Evolutionary conservation across 1,139 yeast genomes (phyloP).

Genomic region (Arxiozyma slooffiae): DNA sequence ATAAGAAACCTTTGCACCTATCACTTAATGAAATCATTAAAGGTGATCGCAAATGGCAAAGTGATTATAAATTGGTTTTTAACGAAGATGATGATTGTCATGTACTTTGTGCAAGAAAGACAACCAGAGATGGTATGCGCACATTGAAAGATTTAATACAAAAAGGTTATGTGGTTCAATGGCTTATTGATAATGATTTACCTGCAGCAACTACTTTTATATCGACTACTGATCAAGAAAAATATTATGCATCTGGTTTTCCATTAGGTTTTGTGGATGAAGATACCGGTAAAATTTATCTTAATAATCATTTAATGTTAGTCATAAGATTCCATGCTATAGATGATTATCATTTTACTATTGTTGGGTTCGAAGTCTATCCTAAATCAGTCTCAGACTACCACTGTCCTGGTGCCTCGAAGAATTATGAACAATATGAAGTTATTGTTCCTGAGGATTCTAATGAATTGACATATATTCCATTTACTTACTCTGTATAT

Average conservation of each 20-base stretch:
- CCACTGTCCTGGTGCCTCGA: constrained; percentile 61
- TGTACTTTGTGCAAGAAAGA: constrained; percentile 54
- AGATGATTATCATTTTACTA: constrained; percentile 40
- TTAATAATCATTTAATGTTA: constrained; percentile 74
- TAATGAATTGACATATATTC: constrained; percentile 38
- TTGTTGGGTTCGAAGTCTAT: constrained; percentile 86
- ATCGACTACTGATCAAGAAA: constrained; percentile 46
- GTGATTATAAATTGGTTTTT: constrained; percentile 55
- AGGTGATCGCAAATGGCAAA: constrained; percentile 73
- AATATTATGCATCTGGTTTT: constrained; percentile 80
- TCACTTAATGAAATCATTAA: constrained; percentile 69
- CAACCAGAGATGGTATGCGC: constrained; percentile 41
- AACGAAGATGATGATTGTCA: constrained; percentile 57
- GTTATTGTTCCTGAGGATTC: constrained; percentile 31
- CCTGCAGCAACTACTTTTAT: constrained; percentile 87
- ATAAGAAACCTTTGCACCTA: constrained; percentile 50
- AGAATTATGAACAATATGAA: constrained; percentile 46
- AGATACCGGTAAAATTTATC: constrained; percentile 43
- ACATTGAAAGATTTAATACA: constrained; percentile 55
- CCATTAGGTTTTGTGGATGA: constrained; percentile 61
- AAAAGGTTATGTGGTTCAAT: constrained; percentile 68
- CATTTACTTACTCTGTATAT: constrained; percentile 77
- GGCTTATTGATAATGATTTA: constrained; percentile 66
- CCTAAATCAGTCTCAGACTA: constrained; percentile 68
- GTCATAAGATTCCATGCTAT: constrained; percentile 67